Evolutionary conservation across 164 flowering plant genomes (phyloP).

Genomic region (Cinnamomum chago): DNA sequence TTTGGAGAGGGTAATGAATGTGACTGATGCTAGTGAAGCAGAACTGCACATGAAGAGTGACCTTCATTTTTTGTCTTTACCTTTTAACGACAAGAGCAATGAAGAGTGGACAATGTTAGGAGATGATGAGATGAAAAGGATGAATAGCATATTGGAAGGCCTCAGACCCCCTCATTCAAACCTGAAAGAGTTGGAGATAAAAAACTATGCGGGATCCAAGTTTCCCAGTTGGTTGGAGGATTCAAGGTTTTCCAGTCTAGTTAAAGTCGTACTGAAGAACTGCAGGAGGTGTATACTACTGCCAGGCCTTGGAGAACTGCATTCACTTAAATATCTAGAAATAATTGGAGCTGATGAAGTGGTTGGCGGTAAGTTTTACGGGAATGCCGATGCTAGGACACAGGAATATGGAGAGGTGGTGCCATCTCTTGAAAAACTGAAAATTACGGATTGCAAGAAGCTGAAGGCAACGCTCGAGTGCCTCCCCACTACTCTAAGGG

Average conservation of each 20-base stretch:
- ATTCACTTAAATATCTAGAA: neutral
- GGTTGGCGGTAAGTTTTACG: neutral
- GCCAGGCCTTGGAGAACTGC: neutral
- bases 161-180: neutral
- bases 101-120: neutral
- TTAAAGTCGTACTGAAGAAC: fast-evolving
- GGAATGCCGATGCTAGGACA: neutral
- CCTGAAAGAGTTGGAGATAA: neutral
- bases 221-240: neutral
- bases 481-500: neutral
- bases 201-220: fast-evolving
- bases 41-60: neutral
- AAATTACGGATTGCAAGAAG: neutral
- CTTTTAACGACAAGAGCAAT: neutral
- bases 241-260: neutral
- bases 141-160: neutral
- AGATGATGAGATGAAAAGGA: neutral
- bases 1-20: neutral
- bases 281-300: neutral
- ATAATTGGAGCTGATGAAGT: neutral
- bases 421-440: neutral
- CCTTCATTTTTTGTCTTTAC: neutral
- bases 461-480: neutral
- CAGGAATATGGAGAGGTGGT: neutral
- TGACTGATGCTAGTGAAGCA: constrained; percentile 2